A percentile compares a stretch with the other conserved stretches of the same genome.
These are phyloP conservation scores for Geranium rotundifolium DNA, from an alignment of 345 rosid species.

Conservation along the genomic window DNA sequence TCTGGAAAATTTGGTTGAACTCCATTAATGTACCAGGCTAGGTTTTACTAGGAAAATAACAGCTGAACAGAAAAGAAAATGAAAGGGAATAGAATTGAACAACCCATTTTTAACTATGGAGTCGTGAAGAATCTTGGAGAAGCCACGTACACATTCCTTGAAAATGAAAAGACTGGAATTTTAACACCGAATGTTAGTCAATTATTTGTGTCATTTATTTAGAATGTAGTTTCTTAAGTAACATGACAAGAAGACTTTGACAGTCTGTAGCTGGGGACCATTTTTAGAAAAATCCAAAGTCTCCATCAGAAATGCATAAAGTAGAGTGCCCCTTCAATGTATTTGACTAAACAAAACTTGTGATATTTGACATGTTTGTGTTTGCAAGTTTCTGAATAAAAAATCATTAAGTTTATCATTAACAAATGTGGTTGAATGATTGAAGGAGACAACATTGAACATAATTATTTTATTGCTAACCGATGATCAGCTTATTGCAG, in stretches of 20 bases:
- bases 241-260: conserved; percentile 18
- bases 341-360: conserved; percentile 10
- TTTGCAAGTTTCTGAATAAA: conserved; percentile 9
- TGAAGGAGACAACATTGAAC: conserved; percentile 20
- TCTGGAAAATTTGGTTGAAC: too few relatives aligned
- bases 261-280: conserved; percentile 47
- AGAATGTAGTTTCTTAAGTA: conserved; percentile 4
- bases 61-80: too few relatives aligned
- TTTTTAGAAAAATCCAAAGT: conserved; percentile 29
- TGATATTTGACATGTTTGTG: conserved; percentile 15
- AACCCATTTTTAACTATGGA: conserved; percentile 9
- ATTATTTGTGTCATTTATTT: conserved; percentile 1
- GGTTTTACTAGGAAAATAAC: too few relatives aligned
- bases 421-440: conserved; percentile 21
- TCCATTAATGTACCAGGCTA: too few relatives aligned
- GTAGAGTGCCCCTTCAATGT: conserved; percentile 14
- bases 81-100: neutral
- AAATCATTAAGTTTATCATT: conserved; percentile 9
- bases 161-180: conserved; percentile 15
- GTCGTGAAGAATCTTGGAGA: conserved; percentile 20
- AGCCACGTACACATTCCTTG: conserved; percentile 26
- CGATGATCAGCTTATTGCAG: conserved; percentile 32
- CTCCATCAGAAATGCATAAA: conserved; percentile 12
- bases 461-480: conserved; percentile 20
- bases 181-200: conserved; percentile 18